A percentile compares a stretch with the other conserved stretches of the same genome.
phyloP scores from a whole-genome alignment of 2,329 filamentous ascomycete genomes.

The Alternaria infectoria region DNA sequence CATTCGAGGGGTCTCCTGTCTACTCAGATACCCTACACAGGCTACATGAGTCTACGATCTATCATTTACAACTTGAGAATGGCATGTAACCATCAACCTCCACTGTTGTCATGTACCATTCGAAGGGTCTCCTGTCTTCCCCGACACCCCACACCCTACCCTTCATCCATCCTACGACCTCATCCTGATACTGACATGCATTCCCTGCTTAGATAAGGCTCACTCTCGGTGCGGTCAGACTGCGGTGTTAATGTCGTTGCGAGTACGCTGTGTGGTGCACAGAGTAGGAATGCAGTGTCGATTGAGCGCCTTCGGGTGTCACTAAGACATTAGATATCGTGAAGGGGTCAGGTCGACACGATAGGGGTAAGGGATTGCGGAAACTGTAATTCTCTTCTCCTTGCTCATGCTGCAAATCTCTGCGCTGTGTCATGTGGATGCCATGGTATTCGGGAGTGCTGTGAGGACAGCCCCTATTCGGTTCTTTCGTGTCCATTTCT shows the following conservation, averaged over 20 bases:
- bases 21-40: not conserved
- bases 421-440: not conserved
- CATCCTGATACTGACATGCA: not conserved
- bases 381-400: accelerated
- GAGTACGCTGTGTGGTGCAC: not conserved
- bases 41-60: not conserved
- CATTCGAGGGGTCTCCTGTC: not conserved
- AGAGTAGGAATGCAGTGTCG: not conserved
- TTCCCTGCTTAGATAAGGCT: not conserved
- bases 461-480: not conserved
- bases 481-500: accelerated
- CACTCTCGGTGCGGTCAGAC: not conserved
- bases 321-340: not conserved
- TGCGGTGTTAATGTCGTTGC: not conserved
- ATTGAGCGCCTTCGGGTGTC: not conserved
- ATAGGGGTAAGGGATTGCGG: accelerated
- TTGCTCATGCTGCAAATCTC: accelerated
- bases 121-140: not conserved
- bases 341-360: not conserved
- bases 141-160: not conserved
- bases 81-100: not conserved
- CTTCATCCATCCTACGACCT: not conserved
- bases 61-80: not conserved
- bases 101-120: not conserved
- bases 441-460: not conserved